Conservation (phyloP, 148 eudicot genomes). For the Rheum nobile region DNA sequence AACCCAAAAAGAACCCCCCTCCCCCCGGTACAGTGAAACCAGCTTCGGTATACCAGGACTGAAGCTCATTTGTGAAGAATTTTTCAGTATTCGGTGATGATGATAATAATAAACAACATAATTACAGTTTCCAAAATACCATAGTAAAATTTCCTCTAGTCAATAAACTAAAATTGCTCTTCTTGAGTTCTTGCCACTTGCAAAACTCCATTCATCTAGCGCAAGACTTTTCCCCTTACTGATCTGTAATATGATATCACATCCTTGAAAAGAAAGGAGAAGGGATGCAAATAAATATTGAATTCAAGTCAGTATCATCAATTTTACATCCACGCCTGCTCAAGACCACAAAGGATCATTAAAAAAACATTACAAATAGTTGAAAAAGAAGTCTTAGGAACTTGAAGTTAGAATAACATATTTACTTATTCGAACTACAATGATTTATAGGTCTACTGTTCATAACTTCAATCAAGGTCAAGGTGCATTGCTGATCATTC, state of each 20-base stretch:
- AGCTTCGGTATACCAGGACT: background rate
- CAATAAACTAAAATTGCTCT: background rate
- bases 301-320: background rate
- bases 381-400: background rate
- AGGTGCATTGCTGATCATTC: conserved; percentile 4
- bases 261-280: background rate
- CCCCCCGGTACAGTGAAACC: background rate
- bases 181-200: background rate
- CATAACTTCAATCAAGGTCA: background rate
- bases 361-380: background rate
- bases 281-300: background rate
- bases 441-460: background rate
- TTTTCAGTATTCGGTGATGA: background rate
- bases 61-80: background rate
- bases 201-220: background rate
- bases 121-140: background rate
- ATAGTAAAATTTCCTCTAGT: background rate
- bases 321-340: background rate
- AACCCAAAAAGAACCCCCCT: background rate
- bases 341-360: background rate
- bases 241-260: background rate
- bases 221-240: background rate
- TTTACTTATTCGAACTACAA: background rate
- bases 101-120: background rate
- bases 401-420: background rate